Base-by-base conservation (phyloP, 257 asterid genomes). In the Solanum bulbocastanum region DNA sequence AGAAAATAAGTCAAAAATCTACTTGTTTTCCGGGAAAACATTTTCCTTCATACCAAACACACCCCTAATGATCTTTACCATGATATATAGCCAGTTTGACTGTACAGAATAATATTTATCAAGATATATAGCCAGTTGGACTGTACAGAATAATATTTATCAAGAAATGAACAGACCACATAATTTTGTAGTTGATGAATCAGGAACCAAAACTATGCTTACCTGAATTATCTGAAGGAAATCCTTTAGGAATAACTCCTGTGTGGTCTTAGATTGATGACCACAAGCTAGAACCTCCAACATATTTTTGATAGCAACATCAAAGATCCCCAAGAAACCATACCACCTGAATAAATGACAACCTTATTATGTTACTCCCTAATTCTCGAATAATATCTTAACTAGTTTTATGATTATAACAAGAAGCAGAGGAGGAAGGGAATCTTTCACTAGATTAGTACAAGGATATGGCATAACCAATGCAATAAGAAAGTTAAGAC, bases 201-300 rank as follows among this genome's bases (percentile, higher is more conserved):
- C 68, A 49, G 69, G 85, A 49, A 20, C 20, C 30, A 46, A 46
- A 81, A 81, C 42, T 81, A 87, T 86, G 83, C 87, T 84, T 78
- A 97, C 99, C 99, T 97, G 94, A 92, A 97, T 92, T 87, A 94
- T 92, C 91, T 92, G 95, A 87, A 97, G 94, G 88, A 96, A 95
- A 60, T 96, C 98, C 91, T 92, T 92, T 84, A 97, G 92, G 90
- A 97, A 97, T 89, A 95, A 89, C 94, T 97, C 99, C 90, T 97
- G 99, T 42, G 94, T 94, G 42, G 91, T 88, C 91, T 91, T 94
- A 78, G 97, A 92, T 90, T 97, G 99, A 93, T 97, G 99, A 91
- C 98, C 93, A 85, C 99, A 95, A 84, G 93, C 91, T 93, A 97
- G 92, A 90, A 97, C 98, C 93, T 96, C 97, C 87, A 95, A 81